Base-by-base conservation (phyloP, 768 basidiomycete species). In the Lanmaoa rubissima region DNA sequence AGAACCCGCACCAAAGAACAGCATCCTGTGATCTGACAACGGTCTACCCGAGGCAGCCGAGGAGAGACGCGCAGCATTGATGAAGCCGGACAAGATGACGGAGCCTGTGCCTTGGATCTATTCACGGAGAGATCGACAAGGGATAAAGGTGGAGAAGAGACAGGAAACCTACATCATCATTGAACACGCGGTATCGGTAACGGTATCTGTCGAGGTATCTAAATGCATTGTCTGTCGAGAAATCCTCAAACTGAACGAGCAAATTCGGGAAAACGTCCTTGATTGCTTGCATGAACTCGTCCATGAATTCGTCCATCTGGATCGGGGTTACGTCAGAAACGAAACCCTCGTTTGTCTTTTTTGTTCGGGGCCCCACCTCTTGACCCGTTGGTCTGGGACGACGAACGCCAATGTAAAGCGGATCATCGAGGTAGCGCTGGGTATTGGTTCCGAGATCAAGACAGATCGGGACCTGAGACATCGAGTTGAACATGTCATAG, bases 391-490 rank as follows among this genome's bases (percentile, higher is more conserved):
- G 82, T 40, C 87, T 76, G 54, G 72, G 80, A 51, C 80, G 80
- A 47, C 84, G 80, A 6, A 86, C 77, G 53, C 90, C 90, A 59
- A 91, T 77, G 74, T 92, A 92, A 6, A 91, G 77, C 36, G 90
- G 88, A 62, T 91, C 89, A 39, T 83, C 76, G 45, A 88, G 73
- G 66, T 82, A 82, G 50, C 75, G 78, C 55, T 83, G 74, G 41
- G 85, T 90, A 71, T 91, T 88, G 12, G 90, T 91, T 19, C 90
- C 90, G 41, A 91, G 78, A 72, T 91, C 89, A 51, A 87, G 76
- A 58, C 83, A 84, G 52, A 88, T 85, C 13, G 87, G 87, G 16
- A 89, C 68, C 76, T 77, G 61, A 3, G 34, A 42, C 5, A 9
- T 34, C 19, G 13, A 8, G 31, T 53, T 45, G 38, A 59, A n/a